Evolutionary conservation across 2,329 filamentous ascomycete species (phyloP).

Genomic region (Pseudopyricularia cyperi): DNA sequence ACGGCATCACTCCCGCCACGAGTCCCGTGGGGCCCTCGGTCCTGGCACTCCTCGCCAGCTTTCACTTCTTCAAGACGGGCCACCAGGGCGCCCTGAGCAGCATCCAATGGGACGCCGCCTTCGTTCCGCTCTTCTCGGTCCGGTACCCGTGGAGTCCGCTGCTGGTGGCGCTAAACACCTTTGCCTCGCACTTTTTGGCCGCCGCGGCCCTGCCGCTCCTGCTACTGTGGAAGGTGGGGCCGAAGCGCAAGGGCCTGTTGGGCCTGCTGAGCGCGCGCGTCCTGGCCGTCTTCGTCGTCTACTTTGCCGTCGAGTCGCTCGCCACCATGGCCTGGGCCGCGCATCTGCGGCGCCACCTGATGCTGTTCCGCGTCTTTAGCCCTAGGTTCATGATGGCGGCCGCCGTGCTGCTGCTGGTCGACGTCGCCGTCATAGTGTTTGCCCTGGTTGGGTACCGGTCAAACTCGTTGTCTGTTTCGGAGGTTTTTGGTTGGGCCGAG

Average conservation of each 20-base stretch:
- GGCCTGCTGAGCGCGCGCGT: slow-evolving; percentile 53
- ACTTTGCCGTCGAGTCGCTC: slow-evolving; percentile 70
- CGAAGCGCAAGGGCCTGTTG: slow-evolving; percentile 56
- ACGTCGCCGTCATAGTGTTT: slow-evolving; percentile 58
- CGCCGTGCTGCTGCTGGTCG: slow-evolving; percentile 58
- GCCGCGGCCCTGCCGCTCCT: slow-evolving; percentile 68
- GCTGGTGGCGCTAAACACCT: slow-evolving; percentile 72
- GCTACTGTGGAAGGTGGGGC: slow-evolving; percentile 78
- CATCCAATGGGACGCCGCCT: slow-evolving; percentile 94
- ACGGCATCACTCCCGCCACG: slow-evolving; percentile 36
- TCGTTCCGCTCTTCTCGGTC: slow-evolving; percentile 73
- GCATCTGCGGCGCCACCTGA: slow-evolving; percentile 77
- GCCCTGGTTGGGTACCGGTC: slow-evolving; percentile 62
- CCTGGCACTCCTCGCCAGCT: slow-evolving; percentile 78
- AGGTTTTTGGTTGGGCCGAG: slow-evolving; percentile 75
- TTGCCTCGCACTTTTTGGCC: slow-evolving; percentile 77
- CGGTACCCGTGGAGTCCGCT: slow-evolving; percentile 84
- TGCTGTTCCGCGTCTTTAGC: slow-evolving; percentile 90
- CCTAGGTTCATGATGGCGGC: slow-evolving; percentile 82
- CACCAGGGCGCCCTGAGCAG: slow-evolving; percentile 79
- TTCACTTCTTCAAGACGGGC: slow-evolving; percentile 95
- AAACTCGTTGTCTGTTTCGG: slow-evolving; percentile 66
- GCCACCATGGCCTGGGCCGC: slow-evolving; percentile 87
- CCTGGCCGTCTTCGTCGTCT: slow-evolving; percentile 62
- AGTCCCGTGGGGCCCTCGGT: slow-evolving; percentile 75